These are phyloP conservation scores for Bjerkandera adusta DNA, from an alignment of 1,284 basidiomycete species.

Conservation along the genomic window DNA sequence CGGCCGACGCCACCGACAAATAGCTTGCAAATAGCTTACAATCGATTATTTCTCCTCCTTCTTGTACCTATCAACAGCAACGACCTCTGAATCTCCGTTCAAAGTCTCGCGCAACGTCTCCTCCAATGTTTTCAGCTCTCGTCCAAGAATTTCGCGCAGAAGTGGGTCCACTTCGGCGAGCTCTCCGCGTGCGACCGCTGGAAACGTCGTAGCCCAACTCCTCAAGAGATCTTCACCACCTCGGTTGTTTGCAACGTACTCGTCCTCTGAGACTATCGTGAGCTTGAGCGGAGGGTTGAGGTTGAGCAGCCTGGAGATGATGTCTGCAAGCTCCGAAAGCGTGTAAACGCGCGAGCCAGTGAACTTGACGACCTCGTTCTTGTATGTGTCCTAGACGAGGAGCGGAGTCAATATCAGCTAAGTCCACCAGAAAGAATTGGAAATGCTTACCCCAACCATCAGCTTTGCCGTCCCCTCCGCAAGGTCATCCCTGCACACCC, in stretches of 20 bases:
- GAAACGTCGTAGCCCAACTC: slow-evolving; percentile 31
- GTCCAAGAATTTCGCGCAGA: slow-evolving; percentile 25
- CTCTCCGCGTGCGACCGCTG: slow-evolving; percentile 28
- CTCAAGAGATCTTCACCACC: slow-evolving; percentile 27
- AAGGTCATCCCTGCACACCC: slow-evolving; percentile 31
- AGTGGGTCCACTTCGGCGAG: slow-evolving; percentile 28
- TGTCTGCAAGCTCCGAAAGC: slow-evolving; percentile 23
- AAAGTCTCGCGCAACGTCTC: slow-evolving; percentile 23
- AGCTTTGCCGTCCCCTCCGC: slow-evolving; percentile 33
- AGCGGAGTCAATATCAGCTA: no score
- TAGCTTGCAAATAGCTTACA: no score
- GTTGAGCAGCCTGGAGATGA: slow-evolving; percentile 21
- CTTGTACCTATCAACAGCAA: no score
- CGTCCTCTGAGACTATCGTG: slow-evolving; percentile 26
- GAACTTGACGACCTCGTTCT: slow-evolving; percentile 28
- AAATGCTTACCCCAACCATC: slow-evolving; percentile 19
- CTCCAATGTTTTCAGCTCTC: slow-evolving; percentile 27
- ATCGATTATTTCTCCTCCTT: no score
- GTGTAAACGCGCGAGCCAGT: slow-evolving; percentile 27
- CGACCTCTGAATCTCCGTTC: no score
- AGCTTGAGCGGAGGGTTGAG: slow-evolving; percentile 21
- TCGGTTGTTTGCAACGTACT: slow-evolving; percentile 25
- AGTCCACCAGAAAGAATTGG: background rate
- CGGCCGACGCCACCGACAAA: no score
- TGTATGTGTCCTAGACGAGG: slow-evolving; percentile 23